Base-by-base conservation (phyloP, 1,284 basidiomycete genomes). In the Sporisorium scitamineum region DNA sequence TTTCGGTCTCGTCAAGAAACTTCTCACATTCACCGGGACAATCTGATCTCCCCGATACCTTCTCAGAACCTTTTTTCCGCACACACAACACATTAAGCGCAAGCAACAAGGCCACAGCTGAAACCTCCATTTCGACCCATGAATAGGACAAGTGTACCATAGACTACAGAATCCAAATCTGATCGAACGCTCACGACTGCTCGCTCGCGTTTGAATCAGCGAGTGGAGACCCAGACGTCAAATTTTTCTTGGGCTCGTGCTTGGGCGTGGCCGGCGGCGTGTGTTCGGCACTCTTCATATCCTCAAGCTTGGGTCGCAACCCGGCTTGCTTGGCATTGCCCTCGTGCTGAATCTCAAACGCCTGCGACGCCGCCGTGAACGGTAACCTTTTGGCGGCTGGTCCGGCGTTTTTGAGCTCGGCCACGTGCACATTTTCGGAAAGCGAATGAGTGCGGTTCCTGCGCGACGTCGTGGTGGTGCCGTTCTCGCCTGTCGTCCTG, bases 261-360 rank as follows among this genome's bases (percentile, higher is more conserved):
- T 50, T 59, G 20, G 75, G 75, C 22, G 70, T 77, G 0, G 70
- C 54, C 13, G 70, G 70, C 9, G 77, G 77, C 42, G 77, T 79
- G 31, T 68, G 67, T 42, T 79, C 77, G 26, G 77, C 77, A 31
- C 73, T 71, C 73, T 62, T 65, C 77, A 79, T 79, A n/a, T 67
- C 47, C 39, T 70, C 70, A 63, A 79, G 41, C 59, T 52, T 53
- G 14, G 76, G 72, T 34, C 58, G 27, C 22, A 57, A 56, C 3
- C 67, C 68, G 2, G 69, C 63, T 54, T 76, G 58, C 54, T 62
- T 52, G 51, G 51, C 74, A 0, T 37, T 52, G 1, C 69, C 73
- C 27, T 69, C 60, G 27, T 68, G 70, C 54, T 76, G 73, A 61
- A 67, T 63, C 60, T 79, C 77, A 26, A 79, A 64, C 20, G 70